phyloP scores from a whole-genome alignment of 1,284 basidiomycete species.

The Ceratobasidium sp. region DNA sequence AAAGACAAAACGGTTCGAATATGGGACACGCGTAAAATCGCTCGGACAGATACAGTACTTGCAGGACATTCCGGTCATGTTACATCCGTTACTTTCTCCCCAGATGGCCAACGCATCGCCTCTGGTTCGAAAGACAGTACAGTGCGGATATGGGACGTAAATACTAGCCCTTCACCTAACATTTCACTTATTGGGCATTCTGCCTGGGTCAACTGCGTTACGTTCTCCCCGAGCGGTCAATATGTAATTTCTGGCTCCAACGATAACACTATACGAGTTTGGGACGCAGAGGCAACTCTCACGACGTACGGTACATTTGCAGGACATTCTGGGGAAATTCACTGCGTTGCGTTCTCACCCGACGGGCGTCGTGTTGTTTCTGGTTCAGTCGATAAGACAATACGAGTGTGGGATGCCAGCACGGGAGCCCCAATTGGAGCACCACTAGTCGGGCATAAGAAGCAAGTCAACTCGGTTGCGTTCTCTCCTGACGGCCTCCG shows the following conservation, averaged over 20 bases:
- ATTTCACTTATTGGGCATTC: slow-evolving; percentile 16
- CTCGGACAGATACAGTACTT: no score
- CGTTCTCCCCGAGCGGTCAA: slow-evolving; percentile 38
- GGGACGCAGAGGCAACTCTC: slow-evolving; percentile 28
- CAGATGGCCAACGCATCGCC: slow-evolving; percentile 29
- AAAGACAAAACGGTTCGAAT: no score
- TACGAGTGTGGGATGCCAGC: slow-evolving; percentile 38
- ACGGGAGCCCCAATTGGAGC: background rate
- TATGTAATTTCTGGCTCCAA: slow-evolving; percentile 29
- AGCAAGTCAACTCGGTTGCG: background rate
- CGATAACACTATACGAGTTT: slow-evolving; percentile 31
- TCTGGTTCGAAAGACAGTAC: slow-evolving; percentile 17
- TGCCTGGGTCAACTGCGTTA: slow-evolving; percentile 12
- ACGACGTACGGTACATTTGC: background rate
- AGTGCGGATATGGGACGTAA: slow-evolving; percentile 38
- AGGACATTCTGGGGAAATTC: slow-evolving; percentile 1
- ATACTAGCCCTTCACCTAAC: background rate
- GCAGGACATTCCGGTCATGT: no score
- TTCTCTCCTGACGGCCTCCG: slow-evolving; percentile 37
- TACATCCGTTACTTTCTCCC: no score
- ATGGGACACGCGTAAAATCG: no score
- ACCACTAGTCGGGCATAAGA: slow-evolving; percentile 37
- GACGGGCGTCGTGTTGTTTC: slow-evolving; percentile 28
- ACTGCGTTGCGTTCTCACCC: slow-evolving; percentile 19
- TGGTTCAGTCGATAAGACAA: slow-evolving; percentile 25